These are phyloP conservation scores for Suhomyces sp. DNA, from an alignment of 805 yeast species.

Conservation along the genomic window DNA sequence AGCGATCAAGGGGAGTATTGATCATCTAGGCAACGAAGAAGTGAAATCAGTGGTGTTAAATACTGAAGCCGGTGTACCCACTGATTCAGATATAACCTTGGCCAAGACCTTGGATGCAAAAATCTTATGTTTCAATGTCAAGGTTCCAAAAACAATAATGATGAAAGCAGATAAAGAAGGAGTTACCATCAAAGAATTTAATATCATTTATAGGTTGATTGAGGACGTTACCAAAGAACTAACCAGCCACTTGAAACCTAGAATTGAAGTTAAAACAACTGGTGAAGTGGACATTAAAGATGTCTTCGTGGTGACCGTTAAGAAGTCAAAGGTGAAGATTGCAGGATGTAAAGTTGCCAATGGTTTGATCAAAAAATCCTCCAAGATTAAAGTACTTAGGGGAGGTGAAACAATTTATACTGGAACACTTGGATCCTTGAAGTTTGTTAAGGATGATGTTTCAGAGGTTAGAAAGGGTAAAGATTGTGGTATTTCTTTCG, in stretches of 20 bases:
- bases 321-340: conserved; percentile 56
- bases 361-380: conserved; percentile 65
- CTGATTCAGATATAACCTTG: conserved; percentile 41
- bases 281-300: conserved; percentile 71
- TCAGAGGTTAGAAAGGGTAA: conserved; percentile 75
- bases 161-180: conserved; percentile 56
- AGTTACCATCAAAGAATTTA: conserved; percentile 62
- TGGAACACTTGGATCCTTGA: conserved; percentile 71
- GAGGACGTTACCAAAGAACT: conserved; percentile 76
- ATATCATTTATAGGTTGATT: conserved; percentile 82
- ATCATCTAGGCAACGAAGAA: conserved; percentile 83
- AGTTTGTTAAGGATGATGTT: conserved; percentile 79
- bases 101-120: conserved; percentile 53
- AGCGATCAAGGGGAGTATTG: conserved; percentile 81
- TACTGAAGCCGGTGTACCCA: conserved; percentile 78
- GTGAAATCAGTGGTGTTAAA: conserved; percentile 68
- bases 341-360: conserved; percentile 85
- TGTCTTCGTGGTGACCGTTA: conserved; percentile 65
- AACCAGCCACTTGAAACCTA: conserved; percentile 60
- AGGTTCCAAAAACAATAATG: conserved; percentile 61
- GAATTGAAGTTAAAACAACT: conserved; percentile 59
- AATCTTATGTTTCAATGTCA: conserved; percentile 76
- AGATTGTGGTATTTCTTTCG: conserved; percentile 86
- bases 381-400: conserved; percentile 58
- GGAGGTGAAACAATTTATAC: conserved; percentile 45